Evolutionary conservation across 2,329 filamentous ascomycete species (phyloP), one percentile per base, ranked within the genome.

Genomic region (Sclerotiophoma versabilis): DNA sequence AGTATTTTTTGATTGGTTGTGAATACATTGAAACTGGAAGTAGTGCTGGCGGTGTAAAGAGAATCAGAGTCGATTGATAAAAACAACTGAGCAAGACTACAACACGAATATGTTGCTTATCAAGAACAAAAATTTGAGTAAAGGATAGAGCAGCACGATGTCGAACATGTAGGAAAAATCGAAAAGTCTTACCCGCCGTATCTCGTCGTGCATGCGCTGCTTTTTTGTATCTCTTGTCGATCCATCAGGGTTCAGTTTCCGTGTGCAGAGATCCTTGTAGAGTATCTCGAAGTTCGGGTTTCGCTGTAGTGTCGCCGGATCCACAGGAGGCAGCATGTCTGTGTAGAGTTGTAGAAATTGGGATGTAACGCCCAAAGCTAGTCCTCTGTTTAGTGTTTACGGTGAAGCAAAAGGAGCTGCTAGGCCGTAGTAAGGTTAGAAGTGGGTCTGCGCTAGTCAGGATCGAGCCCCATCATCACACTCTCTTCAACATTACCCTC

Each of bases 241-340:
- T n/a, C 75, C 78, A 70, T 81, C 75, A 1, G 60, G 39, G 48
- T 79, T 77, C 5, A 81, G 59, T 62, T 77, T 79, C 41, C 76
- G 73, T 0, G 70, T 66, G 38, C 72, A 74, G 0, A 81, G 63
- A 57, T 81, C 77, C 38, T 76, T 73, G 63, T 80, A 80, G 1
- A 81, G 64, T 0, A 73, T 65, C 14, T 77, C 76, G 49, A 81
- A 81, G 27, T 74, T 76, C 0, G 78, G 76, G 47, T 81, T 80
- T 0, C 70, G 66, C 20, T 75, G 61, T 0, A 79, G 54, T 0
- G 75, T 61, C 1, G 55, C 54, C 0, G 74, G 69, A 22, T 78
- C 71, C 1, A 79, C 65, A 19, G 76, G 77, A 1, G 77, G 77
- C 5, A 79, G 62, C 78, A 80, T 80, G 14, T 10, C 23, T 15